phyloP scores from a whole-genome alignment of 306 rosid species.

The Cicer chorassanicum region DNA sequence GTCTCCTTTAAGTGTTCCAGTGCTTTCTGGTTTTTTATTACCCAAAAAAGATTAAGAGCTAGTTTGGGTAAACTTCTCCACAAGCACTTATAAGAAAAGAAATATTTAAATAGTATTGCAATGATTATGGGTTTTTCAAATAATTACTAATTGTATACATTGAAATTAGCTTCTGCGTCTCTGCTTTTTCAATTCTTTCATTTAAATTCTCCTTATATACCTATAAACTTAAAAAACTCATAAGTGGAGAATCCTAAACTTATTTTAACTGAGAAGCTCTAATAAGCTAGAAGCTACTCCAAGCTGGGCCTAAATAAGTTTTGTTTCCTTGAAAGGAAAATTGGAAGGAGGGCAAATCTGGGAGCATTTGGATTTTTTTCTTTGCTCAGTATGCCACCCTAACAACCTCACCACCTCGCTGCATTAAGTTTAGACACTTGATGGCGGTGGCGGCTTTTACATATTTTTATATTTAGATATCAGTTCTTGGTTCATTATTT shows the following conservation, averaged over 20 bases:
- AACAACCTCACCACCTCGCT: conserved; percentile 13
- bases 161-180: conserved; percentile 23
- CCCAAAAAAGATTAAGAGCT: neutral
- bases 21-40: conserved; percentile 30
- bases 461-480: conserved; percentile 39
- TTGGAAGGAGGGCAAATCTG: conserved; percentile 19
- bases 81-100: neutral
- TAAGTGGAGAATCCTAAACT: neutral
- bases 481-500: conserved; percentile 30
- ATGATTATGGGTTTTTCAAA: neutral
- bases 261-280: conserved; percentile 1
- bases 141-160: neutral
- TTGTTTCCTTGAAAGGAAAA: conserved; percentile 25
- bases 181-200: conserved; percentile 7
- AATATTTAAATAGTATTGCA: conserved; percentile 7
- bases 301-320: conserved; percentile 9
- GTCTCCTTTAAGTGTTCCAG: conserved; percentile 29
- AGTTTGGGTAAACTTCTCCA: conserved; percentile 4
- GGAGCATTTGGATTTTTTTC: conserved; percentile 28
- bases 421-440: conserved; percentile 12
- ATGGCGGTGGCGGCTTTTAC: conserved; percentile 6
- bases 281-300: conserved; percentile 3
- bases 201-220: neutral
- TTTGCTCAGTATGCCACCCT: conserved; percentile 3
- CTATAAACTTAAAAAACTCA: neutral